Evolutionary conservation across 73 alveolate species (phyloP), one percentile per base, ranked within the genome.

Genomic region (Diophrys appendiculata): DNA sequence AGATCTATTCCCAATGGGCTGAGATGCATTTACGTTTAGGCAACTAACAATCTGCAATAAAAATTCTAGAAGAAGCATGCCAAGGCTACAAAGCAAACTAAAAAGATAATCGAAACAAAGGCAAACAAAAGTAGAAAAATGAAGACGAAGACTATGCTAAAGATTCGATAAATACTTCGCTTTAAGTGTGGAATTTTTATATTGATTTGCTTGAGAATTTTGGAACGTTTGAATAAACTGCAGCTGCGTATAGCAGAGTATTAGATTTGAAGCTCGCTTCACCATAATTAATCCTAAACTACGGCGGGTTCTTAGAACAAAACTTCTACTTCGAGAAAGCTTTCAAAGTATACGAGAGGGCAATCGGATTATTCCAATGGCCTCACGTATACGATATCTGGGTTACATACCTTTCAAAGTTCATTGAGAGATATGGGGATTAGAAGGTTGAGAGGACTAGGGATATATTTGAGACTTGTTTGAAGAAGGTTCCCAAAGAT

Each of bases 371-470:
- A 52, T 93, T 93, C 75, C 35, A 33, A n/a, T 93, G 95, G 95
- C 98, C 98, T 22, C 93, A 89, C 67, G 64, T 77, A 0, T 91
- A 93, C 73, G 98, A 93, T 34, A 65, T 93, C 5, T 93, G 97
- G 96, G 76, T 92, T 52, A 65, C 78, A 27, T 93, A 93, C 43
- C 55, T 93, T 25, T 77, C 91, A 8, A 75, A 83, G 60, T 88
- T 91, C 70, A 86, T 91, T 18, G 90, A 87, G 33, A 76, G 93
- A 54, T 95, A 89, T 84, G 91, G 89, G 69, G 98, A 93, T 18
- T 69, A 86, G n/a, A 97, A 94, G 76, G 90, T 94, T 27, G 99
- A 97, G 90, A 87, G 98, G 82, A 88, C 96, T 54, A 91, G 99
- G 86, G 99, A 96, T 74, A 77, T 95, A 23, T 94, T 92, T 81